Evolutionary conservation across 768 basidiomycete species (phyloP).

Genomic region (Mycena maculata): DNA sequence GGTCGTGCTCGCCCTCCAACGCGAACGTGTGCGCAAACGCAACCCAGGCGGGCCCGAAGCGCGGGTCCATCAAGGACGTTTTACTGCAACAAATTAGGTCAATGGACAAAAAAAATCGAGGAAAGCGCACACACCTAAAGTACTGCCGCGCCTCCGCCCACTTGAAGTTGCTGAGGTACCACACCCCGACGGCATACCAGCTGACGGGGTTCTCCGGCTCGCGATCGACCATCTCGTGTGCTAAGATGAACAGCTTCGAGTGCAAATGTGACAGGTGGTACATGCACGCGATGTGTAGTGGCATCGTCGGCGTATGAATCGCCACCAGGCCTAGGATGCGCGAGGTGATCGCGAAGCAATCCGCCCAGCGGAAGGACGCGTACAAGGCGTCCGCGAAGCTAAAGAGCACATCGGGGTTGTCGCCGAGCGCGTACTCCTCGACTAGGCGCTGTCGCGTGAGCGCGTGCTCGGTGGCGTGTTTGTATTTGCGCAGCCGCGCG

Average conservation of each 20-base stretch:
- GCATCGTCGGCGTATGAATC: constrained; percentile 90
- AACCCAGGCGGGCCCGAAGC: constrained; percentile 97
- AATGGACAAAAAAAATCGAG: background rate
- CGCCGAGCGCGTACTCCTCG: constrained; percentile 84
- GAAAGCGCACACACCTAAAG: constrained; percentile 77
- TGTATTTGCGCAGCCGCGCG: constrained; percentile 90
- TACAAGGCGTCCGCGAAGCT: constrained; percentile 93
- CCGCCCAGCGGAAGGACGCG: constrained; percentile 90
- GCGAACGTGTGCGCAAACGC: constrained; percentile 98
- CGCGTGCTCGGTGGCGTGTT: constrained; percentile 85
- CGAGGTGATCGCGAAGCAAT: constrained; percentile 90
- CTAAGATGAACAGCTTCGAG: constrained; percentile 94
- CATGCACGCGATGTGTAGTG: constrained; percentile 97
- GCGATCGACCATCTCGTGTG: constrained; percentile 94
- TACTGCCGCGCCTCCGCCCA: constrained; percentile 94
- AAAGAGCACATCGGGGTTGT: constrained; percentile 93
- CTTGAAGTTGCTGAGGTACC: constrained; percentile 89
- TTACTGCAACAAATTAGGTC: constrained; percentile 65
- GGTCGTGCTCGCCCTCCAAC: constrained; percentile 97
- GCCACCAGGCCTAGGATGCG: constrained; percentile 88
- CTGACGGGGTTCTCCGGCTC: constrained; percentile 94
- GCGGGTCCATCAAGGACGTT: constrained; percentile 95
- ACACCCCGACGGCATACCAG: constrained; percentile 99
- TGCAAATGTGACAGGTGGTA: constrained; percentile 93
- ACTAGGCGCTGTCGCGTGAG: constrained; percentile 82